Conservation (phyloP, 805 yeast species). For the Hanseniaspora valbyensis region DNA sequence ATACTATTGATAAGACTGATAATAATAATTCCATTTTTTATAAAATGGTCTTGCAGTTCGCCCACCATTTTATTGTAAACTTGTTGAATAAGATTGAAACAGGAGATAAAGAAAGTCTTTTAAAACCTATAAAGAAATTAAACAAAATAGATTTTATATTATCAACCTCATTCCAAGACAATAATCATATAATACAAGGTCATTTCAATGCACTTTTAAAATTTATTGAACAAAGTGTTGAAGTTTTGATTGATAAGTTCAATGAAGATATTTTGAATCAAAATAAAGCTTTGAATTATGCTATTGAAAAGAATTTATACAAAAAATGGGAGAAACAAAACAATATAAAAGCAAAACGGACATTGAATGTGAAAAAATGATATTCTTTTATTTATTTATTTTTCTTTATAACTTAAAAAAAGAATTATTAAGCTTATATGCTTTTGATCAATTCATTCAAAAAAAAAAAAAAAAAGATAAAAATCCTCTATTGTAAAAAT, state of each 20-base stretch:
- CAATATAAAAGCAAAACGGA: not conserved
- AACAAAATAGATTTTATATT: not conserved
- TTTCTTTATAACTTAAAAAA: too few relatives aligned
- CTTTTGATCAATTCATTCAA: too few relatives aligned
- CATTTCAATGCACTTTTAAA: not conserved
- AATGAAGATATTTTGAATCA: slow-evolving; percentile 6
- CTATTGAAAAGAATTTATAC: not conserved
- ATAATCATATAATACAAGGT: not conserved
- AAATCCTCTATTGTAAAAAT: not conserved
- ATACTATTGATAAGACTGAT: not conserved
- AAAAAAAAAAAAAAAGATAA: too few relatives aligned
- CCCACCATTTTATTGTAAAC: not conserved
- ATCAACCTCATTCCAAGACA: not conserved
- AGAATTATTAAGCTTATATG: too few relatives aligned
- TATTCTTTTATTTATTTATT: not conserved
- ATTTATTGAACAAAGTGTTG: slow-evolving; percentile 10
- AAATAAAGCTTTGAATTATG: slow-evolving; percentile 1
- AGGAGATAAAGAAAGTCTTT: slow-evolving; percentile 11
- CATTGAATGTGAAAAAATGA: not conserved
- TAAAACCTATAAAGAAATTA: slow-evolving; percentile 1
- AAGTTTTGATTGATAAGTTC: not conserved
- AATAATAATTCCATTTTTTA: not conserved
- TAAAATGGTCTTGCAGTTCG: not conserved
- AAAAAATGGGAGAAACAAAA: slow-evolving; percentile 5
- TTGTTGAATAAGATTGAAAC: not conserved